phyloP scores from a whole-genome alignment of 768 basidiomycete species.

The Lactifluus piperatus region DNA sequence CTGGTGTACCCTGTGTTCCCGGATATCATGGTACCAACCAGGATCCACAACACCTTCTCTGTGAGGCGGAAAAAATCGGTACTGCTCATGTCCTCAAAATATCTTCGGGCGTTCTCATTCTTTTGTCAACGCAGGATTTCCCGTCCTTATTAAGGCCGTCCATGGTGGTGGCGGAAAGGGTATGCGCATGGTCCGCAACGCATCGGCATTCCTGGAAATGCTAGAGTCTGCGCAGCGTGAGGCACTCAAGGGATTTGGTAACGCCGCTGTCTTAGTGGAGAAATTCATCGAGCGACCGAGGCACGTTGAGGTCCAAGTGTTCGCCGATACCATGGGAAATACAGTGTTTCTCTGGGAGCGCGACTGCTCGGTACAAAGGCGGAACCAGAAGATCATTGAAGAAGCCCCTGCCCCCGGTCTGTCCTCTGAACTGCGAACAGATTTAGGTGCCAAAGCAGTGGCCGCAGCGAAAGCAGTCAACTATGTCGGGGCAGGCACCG shows the following conservation, averaged over 20 bases:
- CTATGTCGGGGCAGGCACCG: slow-evolving; percentile 32
- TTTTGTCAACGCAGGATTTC: slow-evolving; percentile 48
- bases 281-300: slow-evolving; percentile 81
- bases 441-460: slow-evolving; percentile 39
- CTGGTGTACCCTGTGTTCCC: slow-evolving; percentile 88
- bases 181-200: slow-evolving; percentile 72
- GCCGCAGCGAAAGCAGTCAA: slow-evolving; percentile 84
- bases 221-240: slow-evolving; percentile 85
- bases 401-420: slow-evolving; percentile 93
- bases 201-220: slow-evolving; percentile 69
- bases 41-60: slow-evolving; percentile 56
- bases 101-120: background rate
- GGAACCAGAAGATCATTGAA: slow-evolving; percentile 36
- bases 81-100: background rate
- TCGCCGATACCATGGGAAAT: slow-evolving; percentile 73
- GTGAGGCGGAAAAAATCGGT: slow-evolving; percentile 69
- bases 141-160: slow-evolving; percentile 93
- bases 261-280: slow-evolving; percentile 81
- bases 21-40: slow-evolving; percentile 88
- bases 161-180: slow-evolving; percentile 95
- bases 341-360: slow-evolving; percentile 94
- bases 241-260: slow-evolving; percentile 79
- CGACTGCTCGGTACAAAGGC: slow-evolving; percentile 84
- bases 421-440: too few species aligned
- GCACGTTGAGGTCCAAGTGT: slow-evolving; percentile 93